Evolutionary conservation across 2,329 filamentous ascomycete genomes (phyloP), one percentile per base, ranked within the genome.

Genomic region (Clarireedia homoeocarpa): DNA sequence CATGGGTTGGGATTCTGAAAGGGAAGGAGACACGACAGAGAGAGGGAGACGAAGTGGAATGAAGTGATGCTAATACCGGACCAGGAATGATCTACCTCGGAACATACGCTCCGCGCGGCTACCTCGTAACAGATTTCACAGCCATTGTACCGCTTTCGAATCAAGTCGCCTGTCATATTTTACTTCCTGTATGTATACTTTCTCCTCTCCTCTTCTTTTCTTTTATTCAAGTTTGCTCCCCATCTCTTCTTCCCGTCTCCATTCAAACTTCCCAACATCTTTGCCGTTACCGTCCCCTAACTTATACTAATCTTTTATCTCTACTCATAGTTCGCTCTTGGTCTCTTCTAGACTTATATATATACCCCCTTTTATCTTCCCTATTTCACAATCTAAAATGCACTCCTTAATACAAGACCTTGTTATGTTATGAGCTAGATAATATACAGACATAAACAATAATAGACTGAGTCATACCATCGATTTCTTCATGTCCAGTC

Each of bases 91-190:
- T 67, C 42, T 67, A 67, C 26, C 53, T 64, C 5, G 64, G 60
- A 10, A 55, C 55, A 9, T 63, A 52, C 39, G 65, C 66, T 12
- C 64, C 64, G 1, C 34, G 55, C 69, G 55, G 75, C 1, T 87
- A 81, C 81, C 72, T 72, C 59, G 85, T 86, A 66, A 71, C 70
- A 5, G 70, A 74, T 56, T 78, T 85, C 62, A 77, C 81, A 15
- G 79, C 81, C 55, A 82, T 86, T 67, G 81, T 75, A 61, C 82
- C 83, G 14, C 67, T 85, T 38, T 71, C 70, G 67, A 83, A 63
- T 30, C 60, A 63, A 48, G 53, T 60, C 45, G 58, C 53, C 6
- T 62, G 60, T 51, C 60, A 62, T 56, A 55, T 55, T 44, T 36
- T 62, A n/a, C 50, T 62, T 36, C 60, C 60, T 24, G 57, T 61